Evolutionary conservation across 768 basidiomycete species (phyloP), one percentile per base, ranked within the genome.

Genomic region (Clavaria fumosa): DNA sequence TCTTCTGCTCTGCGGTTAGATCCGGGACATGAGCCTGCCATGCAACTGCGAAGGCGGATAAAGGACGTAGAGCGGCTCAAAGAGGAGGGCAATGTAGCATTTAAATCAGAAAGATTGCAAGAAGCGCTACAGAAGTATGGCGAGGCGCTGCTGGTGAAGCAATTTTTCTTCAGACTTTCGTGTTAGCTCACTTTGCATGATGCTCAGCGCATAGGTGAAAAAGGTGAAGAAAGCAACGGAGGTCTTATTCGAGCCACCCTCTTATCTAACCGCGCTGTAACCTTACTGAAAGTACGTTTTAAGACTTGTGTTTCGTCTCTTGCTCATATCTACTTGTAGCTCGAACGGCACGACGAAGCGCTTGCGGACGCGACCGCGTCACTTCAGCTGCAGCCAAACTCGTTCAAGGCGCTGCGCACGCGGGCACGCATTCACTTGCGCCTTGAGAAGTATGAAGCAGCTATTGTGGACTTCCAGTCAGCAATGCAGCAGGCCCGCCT

Each of bases 331-430:
- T 5, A 27, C 18, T 31, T 3, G 9, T 49, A 86, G 81, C 61
- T 84, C 23, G 64, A 74, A 38, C 62, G 62, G 34, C 64, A 77
- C 48, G 61, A 75, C 21, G 76, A 78, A 7, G 85, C 88, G 0
- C 64, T 89, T 17, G 54, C 52, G 24, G 85, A 89, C 50, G 79
- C 75, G 1, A 69, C 78, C 32, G 64, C 64, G 7, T 83, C 82
- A 5, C 67, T 91, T 11, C 41, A 48, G 4, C 64, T 88, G 28
- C 51, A 65, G 37, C 67, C 79, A 0, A 60, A 63, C 27, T 78
- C 80, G 5, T 89, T 80, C 68, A 91, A 91, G 57, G 84, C 83
- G 3, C 61, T 84, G 27, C 79, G 86, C 32, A 89, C 88, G 5
- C 78, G 85, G 23, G 88, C 84, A 7, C 75, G 88, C 3, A 77